Evolutionary conservation across 768 basidiomycete species (phyloP).

Genomic region (Leccinellum albellum): DNA sequence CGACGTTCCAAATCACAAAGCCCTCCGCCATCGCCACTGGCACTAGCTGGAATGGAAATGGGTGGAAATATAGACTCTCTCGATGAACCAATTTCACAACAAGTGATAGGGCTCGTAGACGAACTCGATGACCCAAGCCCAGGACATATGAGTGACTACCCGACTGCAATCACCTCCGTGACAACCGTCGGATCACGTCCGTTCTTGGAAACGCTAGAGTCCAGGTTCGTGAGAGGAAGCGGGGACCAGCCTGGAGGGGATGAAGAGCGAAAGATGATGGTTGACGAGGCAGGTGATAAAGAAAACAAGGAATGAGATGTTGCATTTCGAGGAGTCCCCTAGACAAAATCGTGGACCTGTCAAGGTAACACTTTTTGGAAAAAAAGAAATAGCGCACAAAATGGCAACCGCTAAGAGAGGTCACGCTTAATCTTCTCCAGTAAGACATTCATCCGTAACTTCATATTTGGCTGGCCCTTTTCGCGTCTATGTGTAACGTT

Average conservation of each 20-base stretch:
- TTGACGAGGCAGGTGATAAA: slow-evolving; percentile 45
- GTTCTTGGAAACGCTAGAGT: slow-evolving; percentile 53
- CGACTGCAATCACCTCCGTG: slow-evolving; percentile 64
- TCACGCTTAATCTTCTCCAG: slow-evolving; percentile 81
- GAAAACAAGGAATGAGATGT: slow-evolving; percentile 48
- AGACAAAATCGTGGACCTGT: slow-evolving; percentile 2
- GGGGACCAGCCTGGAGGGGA: slow-evolving; percentile 26
- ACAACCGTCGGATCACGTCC: slow-evolving; percentile 48
- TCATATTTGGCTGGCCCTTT: slow-evolving; percentile 69
- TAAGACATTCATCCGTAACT: slow-evolving; percentile 80
- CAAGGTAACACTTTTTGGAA: background rate
- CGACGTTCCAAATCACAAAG: slow-evolving; percentile 76
- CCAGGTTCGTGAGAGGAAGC: slow-evolving; percentile 58
- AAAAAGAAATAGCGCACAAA: slow-evolving; percentile 2
- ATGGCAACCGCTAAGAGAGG: slow-evolving; percentile 30
- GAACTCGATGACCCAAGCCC: slow-evolving; percentile 83
- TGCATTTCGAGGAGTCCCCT: background rate
- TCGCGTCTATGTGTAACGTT: slow-evolving; percentile 26
- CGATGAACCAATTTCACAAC: slow-evolving; percentile 37
- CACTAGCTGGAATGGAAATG: slow-evolving; percentile 40
- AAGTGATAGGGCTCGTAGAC: slow-evolving; percentile 74
- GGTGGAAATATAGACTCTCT: slow-evolving; percentile 34
- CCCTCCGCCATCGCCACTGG: slow-evolving; percentile 72
- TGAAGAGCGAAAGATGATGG: slow-evolving; percentile 36
- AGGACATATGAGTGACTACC: slow-evolving; percentile 80